phyloP scores from a whole-genome alignment of 192 early-diverging fungal species.

The Coemansia interrupta region DNA sequence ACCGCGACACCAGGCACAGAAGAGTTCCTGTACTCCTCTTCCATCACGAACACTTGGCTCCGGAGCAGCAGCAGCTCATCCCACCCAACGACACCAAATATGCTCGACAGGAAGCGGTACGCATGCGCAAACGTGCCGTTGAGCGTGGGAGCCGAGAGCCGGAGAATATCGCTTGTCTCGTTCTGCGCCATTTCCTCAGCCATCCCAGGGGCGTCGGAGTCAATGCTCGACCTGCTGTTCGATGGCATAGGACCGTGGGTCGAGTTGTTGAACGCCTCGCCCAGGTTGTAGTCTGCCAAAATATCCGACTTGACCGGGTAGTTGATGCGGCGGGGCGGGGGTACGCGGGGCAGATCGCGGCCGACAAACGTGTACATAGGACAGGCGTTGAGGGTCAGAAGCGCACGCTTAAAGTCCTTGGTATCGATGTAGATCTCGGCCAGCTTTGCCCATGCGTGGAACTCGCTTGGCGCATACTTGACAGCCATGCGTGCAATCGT shows the following conservation, averaged over 20 bases:
- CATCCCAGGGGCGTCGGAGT: constrained; percentile 35
- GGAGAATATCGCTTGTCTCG: constrained; percentile 60
- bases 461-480: constrained; percentile 92
- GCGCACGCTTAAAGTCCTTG: constrained; percentile 74
- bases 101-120: constrained; percentile 75
- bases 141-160: constrained; percentile 84
- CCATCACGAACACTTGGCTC: constrained; percentile 96
- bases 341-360: constrained; percentile 86
- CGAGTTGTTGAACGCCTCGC: constrained; percentile 31
- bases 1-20: constrained; percentile 21
- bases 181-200: constrained; percentile 45
- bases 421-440: constrained; percentile 89
- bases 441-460: constrained; percentile 90
- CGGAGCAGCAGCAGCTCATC: constrained; percentile 86
- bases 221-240: constrained; percentile 27
- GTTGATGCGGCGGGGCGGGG: constrained; percentile 80
- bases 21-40: constrained; percentile 87
- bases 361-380: constrained; percentile 96
- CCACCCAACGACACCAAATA: constrained; percentile 89
- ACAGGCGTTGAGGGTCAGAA: constrained; percentile 94
- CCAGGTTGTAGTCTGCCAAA: constrained; percentile 47
- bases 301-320: constrained; percentile 84
- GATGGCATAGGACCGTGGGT: constrained; percentile 32
- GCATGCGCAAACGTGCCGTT: constrained; percentile 92
- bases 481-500: constrained; percentile 90